phyloP scores from a whole-genome alignment of 495 filamentous ascomycete species.

The Trichoderma parareesei region DNA sequence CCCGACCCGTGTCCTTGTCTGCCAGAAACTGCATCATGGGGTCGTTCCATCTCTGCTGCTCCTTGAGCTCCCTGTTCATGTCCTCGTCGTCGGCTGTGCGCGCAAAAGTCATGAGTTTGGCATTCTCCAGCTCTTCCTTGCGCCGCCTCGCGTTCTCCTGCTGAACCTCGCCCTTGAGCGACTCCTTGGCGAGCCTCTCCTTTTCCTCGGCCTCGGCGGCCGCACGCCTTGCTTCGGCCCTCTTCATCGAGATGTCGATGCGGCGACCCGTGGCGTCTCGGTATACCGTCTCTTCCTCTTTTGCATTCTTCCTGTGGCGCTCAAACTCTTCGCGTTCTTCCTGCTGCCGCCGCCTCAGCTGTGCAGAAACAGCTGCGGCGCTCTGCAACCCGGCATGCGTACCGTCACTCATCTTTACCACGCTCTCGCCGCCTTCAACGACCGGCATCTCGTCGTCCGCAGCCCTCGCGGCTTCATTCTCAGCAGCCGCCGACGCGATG shows the following conservation, averaged over 20 bases:
- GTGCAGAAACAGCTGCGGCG: conserved; percentile 67
- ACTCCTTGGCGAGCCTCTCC: conserved; percentile 52
- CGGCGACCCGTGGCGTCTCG: conserved; percentile 87
- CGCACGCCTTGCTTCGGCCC: conserved; percentile 70
- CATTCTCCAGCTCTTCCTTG: conserved; percentile 61
- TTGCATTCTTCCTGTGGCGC: conserved; percentile 21
- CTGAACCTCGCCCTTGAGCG: conserved; percentile 80
- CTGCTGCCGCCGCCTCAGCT: conserved; percentile 48
- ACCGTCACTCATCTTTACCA: conserved; percentile 68
- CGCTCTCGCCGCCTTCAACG: conserved; percentile 27
- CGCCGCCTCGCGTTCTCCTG: conserved; percentile 42
- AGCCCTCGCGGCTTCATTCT: conserved; percentile 45
- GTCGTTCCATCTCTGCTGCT: conserved; percentile 78
- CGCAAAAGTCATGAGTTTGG: conserved; percentile 71
- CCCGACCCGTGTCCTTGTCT: conserved; percentile 24
- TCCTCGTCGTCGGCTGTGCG: conserved; percentile 71
- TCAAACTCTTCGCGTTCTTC: conserved; percentile 41
- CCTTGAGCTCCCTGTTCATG: conserved; percentile 75
- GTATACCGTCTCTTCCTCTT: conserved; percentile 74
- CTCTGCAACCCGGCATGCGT: conserved; percentile 80
- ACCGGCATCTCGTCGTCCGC: conserved; percentile 38
- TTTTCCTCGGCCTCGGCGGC: conserved; percentile 62
- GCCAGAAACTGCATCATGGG: conserved; percentile 75
- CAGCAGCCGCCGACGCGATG: conserved; percentile 63
- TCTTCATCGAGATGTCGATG: conserved; percentile 82